Base-by-base conservation (phyloP, 2,329 filamentous ascomycete genomes). In the Cercospora sesami region DNA sequence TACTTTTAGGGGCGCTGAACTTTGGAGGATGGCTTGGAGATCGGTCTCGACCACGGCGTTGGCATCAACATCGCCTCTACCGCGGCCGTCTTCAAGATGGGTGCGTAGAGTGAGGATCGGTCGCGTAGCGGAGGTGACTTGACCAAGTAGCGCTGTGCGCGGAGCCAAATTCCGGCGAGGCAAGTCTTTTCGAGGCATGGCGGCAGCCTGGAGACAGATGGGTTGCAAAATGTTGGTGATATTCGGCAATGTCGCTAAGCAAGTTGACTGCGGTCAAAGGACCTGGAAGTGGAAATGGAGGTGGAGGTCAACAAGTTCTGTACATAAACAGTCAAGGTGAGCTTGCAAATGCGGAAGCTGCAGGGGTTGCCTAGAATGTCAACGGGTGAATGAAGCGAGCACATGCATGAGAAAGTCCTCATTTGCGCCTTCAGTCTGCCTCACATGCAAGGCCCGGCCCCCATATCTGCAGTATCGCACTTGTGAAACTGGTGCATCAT, bases 321-420 rank as follows among this genome's bases (percentile, higher is more conserved):
- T 30, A 48, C 18, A 10, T 51, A 39, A 31, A 16, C 8, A 5
- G 33, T 30, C 60, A 48, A 45, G 21, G 60, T 48, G 28, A 48
- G 21, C 23, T 48, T 62, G 18, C 10, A 12, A 30, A 23, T 51
- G 60, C 14, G 12, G 1, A 28, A n/a, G 39, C 21, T 51, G 26
- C 33, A 59, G 8, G 55, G 28, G 30, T 26, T 36, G 36, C 60
- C 36, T 30, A 30, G 21, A 31, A 30, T 62, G 21, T 63, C 64
- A 33, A 16, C 36, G 26, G 31, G 59, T 48, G 64, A 66, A 61
- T 66, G 30, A 55, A 61, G 58, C 63, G 64, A 66, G 33, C 42
- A 21, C 42, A 5, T 48, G 26, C 48, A 18, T 42, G 21, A 23
- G 4, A 16, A 23, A 16, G 14, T 21, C 31, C 18, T 58, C 59